Evolutionary conservation across 2,329 filamentous ascomycete genomes (phyloP).

Genomic region (Ramularia endophylla): DNA sequence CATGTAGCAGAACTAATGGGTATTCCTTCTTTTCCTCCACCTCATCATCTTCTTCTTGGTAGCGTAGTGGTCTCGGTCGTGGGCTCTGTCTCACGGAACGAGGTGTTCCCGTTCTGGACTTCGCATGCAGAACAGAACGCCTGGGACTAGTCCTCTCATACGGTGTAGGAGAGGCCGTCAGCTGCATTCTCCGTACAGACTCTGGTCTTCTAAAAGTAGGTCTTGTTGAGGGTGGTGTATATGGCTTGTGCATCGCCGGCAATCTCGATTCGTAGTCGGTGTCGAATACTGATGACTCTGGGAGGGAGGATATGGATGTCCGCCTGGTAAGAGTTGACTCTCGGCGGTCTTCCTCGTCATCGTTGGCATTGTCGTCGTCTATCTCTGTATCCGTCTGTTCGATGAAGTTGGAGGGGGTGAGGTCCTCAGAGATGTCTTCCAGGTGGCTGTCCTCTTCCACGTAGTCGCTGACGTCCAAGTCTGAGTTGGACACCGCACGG

Average conservation of each 20-base stretch:
- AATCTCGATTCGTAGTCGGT: constrained; percentile 18
- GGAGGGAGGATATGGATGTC: constrained; percentile 29
- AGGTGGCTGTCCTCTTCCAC: background rate
- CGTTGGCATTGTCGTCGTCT: constrained; percentile 10
- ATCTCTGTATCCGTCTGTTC: constrained; percentile 9
- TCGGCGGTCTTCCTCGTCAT: constrained; percentile 16
- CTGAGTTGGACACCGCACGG: background rate
- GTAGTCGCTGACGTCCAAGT: background rate
- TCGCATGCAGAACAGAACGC: constrained; percentile 15
- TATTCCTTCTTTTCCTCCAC: constrained; percentile 18
- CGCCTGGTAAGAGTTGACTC: constrained; percentile 22
- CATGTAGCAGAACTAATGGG: constrained; percentile 73
- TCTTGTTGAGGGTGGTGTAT: constrained; percentile 54
- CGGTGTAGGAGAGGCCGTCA: constrained; percentile 59
- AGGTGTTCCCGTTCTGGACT: constrained; percentile 49
- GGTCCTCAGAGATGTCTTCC: constrained; percentile 3
- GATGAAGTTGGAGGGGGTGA: constrained; percentile 1
- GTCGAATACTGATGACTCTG: constrained; percentile 24
- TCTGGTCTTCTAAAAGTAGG: constrained; percentile 65
- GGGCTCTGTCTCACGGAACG: constrained; percentile 18
- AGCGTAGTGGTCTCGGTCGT: constrained; percentile 44
- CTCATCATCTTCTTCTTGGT: constrained; percentile 9
- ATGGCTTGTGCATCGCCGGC: constrained; percentile 32
- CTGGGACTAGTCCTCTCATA: constrained; percentile 44
- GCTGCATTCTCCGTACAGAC: constrained; percentile 61